Evolutionary conservation across 768 basidiomycete species (phyloP).

Genomic region (Termitomyces sp.): DNA sequence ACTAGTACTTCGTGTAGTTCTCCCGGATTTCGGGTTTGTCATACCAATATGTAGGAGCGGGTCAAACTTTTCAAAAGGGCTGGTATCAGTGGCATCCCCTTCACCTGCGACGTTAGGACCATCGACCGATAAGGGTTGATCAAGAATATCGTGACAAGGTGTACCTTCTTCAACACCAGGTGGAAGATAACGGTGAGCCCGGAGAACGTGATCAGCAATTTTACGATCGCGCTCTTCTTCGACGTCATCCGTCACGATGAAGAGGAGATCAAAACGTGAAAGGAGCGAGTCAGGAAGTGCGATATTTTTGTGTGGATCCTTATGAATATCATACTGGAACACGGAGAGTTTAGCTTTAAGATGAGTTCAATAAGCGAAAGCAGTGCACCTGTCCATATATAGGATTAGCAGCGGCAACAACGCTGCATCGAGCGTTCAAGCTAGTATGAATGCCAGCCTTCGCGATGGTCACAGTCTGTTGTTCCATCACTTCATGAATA

Average conservation of each 20-base stretch:
- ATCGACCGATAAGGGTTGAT: conserved; percentile 85
- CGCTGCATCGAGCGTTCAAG: conserved; percentile 95
- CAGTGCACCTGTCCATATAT: conserved; percentile 88
- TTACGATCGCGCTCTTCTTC: conserved; percentile 89
- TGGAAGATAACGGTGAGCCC: conserved; percentile 95
- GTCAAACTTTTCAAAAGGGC: conserved; percentile 95
- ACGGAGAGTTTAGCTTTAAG: conserved; percentile 8
- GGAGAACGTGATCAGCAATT: conserved; percentile 96
- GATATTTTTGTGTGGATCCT: conserved; percentile 98
- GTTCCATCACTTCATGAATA: conserved; percentile 99
- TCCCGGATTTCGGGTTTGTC: conserved; percentile 38
- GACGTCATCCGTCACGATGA: conserved; percentile 97
- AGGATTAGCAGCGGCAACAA: conserved; percentile 97
- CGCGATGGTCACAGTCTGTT: conserved; percentile 98
- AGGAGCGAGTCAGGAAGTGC: conserved; percentile 96
- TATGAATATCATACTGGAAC: conserved; percentile 93
- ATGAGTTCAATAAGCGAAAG: background rate
- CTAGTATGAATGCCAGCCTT: conserved; percentile 99
- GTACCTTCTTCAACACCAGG: conserved; percentile 97
- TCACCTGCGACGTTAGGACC: conserved; percentile 56
- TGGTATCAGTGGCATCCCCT: conserved; percentile 58
- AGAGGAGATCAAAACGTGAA: conserved; percentile 97
- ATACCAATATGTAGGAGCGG: conserved; percentile 90
- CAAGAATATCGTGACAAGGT: conserved; percentile 80
- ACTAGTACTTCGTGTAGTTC: conserved; percentile 50